These are phyloP conservation scores for Nyctanthes arbortristis DNA, from an alignment of 257 asterid genomes.

Conservation along the genomic window DNA sequence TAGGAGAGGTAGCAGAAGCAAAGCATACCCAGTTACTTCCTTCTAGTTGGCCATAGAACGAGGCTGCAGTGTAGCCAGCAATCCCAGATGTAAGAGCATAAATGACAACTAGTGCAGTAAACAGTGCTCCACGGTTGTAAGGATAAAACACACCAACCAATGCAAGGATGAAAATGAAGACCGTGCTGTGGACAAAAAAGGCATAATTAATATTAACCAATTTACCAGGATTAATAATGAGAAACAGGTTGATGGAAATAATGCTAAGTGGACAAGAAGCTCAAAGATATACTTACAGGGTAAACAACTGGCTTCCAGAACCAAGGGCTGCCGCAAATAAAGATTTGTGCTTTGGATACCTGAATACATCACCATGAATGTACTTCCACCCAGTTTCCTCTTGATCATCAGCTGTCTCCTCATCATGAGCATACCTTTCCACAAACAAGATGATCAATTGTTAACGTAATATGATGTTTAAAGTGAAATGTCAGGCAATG, in stretches of 20 bases:
- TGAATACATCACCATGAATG: constrained; percentile 46
- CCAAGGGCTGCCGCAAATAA: constrained; percentile 42
- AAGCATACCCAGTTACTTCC: constrained; percentile 42
- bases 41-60: constrained; percentile 45
- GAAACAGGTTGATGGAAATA: neutral
- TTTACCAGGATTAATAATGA: no score
- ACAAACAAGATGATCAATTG: neutral
- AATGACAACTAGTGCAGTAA: constrained; percentile 44
- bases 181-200: constrained; percentile 27
- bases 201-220: no score
- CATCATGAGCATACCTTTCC: constrained; percentile 44
- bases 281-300: constrained; percentile 33
- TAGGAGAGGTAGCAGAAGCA: neutral
- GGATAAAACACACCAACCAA: constrained; percentile 51
- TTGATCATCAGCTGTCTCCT: constrained; percentile 44
- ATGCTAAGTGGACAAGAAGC: neutral
- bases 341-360: constrained; percentile 40
- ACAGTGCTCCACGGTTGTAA: constrained; percentile 47
- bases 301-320: constrained; percentile 38
- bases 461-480: neutral
- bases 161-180: constrained; percentile 40
- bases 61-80: constrained; percentile 41
- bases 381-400: constrained; percentile 48
- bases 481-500: neutral
- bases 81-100: constrained; percentile 45